These are phyloP conservation scores for Podospora didyma DNA, from an alignment of 495 filamentous ascomycete genomes.

Conservation along the genomic window DNA sequence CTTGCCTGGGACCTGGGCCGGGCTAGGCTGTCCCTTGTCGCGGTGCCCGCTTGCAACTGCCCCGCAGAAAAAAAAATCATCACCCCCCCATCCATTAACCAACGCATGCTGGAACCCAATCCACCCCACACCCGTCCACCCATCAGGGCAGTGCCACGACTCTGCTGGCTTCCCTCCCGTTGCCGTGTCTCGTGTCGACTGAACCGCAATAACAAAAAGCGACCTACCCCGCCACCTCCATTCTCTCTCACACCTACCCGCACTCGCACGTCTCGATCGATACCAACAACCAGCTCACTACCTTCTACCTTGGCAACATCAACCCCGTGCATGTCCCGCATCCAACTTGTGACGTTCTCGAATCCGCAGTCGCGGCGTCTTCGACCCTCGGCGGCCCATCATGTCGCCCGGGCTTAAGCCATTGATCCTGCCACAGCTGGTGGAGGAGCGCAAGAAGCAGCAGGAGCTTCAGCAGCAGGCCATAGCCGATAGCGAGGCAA, in stretches of 20 bases:
- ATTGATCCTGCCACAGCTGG: slow-evolving; percentile 46
- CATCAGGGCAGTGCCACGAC: slow-evolving; percentile 1
- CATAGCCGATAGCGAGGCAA: slow-evolving; percentile 19
- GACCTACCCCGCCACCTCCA: slow-evolving; percentile 15
- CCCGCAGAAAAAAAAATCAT: slow-evolving; percentile 8
- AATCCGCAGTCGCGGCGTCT: background rate
- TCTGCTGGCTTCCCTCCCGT: slow-evolving; percentile 1
- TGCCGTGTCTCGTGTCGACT: slow-evolving; percentile 7
- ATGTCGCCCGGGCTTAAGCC: slow-evolving; percentile 53
- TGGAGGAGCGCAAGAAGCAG: slow-evolving; percentile 46
- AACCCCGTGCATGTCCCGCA: background rate
- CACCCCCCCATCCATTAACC: background rate
- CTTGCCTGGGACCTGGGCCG: background rate
- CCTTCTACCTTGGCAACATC: background rate
- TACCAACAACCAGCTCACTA: slow-evolving; percentile 1
- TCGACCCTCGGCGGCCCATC: slow-evolving; percentile 2
- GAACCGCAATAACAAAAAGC: slow-evolving; percentile 18
- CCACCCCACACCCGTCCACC: background rate
- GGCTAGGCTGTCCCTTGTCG: background rate
- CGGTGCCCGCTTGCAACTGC: background rate
- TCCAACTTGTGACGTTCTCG: slow-evolving; percentile 1
- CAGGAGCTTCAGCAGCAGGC: slow-evolving; percentile 11
- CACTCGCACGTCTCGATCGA: background rate
- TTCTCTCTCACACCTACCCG: slow-evolving; percentile 2
- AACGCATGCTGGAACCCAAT: slow-evolving; percentile 6